phyloP scores from a whole-genome alignment of 2,329 filamentous ascomycete genomes.

The Botrytis sinoallii region DNA sequence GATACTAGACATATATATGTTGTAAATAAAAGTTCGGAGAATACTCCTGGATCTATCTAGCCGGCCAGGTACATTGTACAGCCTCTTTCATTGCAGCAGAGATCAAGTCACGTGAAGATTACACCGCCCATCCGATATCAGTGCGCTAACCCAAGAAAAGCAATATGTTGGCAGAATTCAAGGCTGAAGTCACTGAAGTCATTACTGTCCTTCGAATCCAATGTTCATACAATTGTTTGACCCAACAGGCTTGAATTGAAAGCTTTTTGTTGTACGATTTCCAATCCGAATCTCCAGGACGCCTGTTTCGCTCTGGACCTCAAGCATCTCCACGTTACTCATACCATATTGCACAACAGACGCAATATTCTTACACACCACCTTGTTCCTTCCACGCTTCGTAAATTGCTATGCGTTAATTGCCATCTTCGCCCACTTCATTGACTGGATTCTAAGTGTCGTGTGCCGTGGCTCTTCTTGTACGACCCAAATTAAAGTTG shows the following conservation, averaged over 20 bases:
- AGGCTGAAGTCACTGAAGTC: neutral
- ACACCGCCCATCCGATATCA: neutral
- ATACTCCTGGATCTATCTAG: neutral
- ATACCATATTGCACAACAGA: neutral
- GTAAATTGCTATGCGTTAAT: neutral
- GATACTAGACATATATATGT: neutral
- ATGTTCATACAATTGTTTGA: neutral
- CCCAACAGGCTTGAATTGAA: neutral
- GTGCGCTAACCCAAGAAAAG: neutral
- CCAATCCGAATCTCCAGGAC: neutral
- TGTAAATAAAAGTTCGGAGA: neutral
- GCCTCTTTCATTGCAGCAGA: neutral
- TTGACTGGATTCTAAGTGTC: neutral
- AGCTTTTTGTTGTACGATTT: neutral
- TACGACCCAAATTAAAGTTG: neutral
- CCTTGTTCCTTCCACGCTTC: neutral
- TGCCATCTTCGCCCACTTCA: neutral
- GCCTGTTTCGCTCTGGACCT: neutral
- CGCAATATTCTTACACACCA: neutral
- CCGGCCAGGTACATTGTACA: neutral
- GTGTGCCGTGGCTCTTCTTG: neutral
- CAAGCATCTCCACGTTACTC: neutral
- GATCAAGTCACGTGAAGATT: rapidly evolving
- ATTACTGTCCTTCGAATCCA: neutral
- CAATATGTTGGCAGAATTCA: neutral